These are phyloP conservation scores for Viola odorata DNA, from an alignment of 345 rosid species.

Conservation along the genomic window DNA sequence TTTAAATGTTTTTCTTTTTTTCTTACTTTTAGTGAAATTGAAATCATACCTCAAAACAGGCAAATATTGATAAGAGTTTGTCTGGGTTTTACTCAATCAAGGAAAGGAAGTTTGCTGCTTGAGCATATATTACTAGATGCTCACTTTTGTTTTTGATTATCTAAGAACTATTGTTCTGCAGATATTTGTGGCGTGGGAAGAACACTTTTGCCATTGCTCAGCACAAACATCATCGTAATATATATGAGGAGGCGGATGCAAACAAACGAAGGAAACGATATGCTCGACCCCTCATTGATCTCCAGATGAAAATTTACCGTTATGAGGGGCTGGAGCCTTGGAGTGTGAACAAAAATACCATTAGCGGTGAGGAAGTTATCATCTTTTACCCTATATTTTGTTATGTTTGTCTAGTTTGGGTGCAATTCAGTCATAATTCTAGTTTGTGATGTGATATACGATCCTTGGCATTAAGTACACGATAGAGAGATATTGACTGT, in stretches of 20 bases:
- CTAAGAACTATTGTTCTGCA: slow-evolving; percentile 19
- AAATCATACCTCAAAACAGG: too few species aligned
- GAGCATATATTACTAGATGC: too few species aligned
- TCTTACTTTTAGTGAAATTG: neutral
- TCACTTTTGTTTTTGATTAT: neutral
- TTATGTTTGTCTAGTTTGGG: neutral
- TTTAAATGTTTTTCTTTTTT: neutral
- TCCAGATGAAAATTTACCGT: slow-evolving; percentile 89
- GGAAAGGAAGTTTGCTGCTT: too few species aligned
- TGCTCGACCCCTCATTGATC: slow-evolving; percentile 91
- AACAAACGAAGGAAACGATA: slow-evolving; percentile 90
- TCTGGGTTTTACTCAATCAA: too few species aligned
- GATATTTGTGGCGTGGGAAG: slow-evolving; percentile 91
- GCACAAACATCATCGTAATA: slow-evolving; percentile 78
- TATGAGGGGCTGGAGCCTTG: slow-evolving; percentile 91
- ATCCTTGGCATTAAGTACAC: neutral
- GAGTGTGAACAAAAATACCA: slow-evolving; percentile 62
- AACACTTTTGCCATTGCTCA: slow-evolving; percentile 90
- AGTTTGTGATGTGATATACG: neutral
- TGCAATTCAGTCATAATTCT: neutral
- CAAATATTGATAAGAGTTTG: too few species aligned
- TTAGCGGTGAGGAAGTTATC: slow-evolving; percentile 53
- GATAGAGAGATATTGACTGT: neutral
- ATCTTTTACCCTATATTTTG: neutral
- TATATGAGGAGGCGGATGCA: slow-evolving; percentile 97